These are phyloP conservation scores for Erodium trifolium DNA, from an alignment of 441 rosid genomes.

Conservation along the genomic window DNA sequence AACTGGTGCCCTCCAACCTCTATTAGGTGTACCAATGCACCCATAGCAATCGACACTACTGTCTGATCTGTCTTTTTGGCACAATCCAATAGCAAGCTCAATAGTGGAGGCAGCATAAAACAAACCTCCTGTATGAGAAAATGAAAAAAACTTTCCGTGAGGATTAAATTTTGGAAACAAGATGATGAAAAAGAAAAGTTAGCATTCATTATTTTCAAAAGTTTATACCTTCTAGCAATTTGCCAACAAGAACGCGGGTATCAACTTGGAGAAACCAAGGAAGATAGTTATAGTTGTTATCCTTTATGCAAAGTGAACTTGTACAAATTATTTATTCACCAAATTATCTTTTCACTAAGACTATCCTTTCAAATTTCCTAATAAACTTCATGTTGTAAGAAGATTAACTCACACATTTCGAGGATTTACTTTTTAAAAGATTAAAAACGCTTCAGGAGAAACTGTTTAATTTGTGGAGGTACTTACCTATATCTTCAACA, in stretches of 20 bases:
- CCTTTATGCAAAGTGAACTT: background rate
- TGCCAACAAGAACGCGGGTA: background rate
- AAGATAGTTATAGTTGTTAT: background rate
- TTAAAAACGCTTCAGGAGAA: background rate
- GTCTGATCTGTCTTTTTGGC: conserved; percentile 97
- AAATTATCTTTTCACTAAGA: background rate
- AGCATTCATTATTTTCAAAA: background rate
- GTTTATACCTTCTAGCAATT: background rate
- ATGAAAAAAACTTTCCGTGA: conserved; percentile 6
- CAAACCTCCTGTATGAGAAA: conserved; percentile 78
- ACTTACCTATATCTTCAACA: background rate
- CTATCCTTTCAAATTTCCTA: background rate
- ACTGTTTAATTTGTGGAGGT: background rate
- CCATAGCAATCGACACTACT: conserved; percentile 92
- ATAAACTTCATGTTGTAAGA: background rate
- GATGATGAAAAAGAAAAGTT: background rate
- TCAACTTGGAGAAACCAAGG: conserved; percentile 4
- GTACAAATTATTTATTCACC: too few relatives aligned
- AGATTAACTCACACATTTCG: background rate
- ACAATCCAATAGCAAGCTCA: conserved; percentile 91
- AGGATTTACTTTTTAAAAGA: background rate
- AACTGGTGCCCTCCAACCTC: conserved; percentile 99
- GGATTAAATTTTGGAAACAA: conserved; percentile 6
- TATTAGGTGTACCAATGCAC: conserved; percentile 95
- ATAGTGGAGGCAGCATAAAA: conserved; percentile 97